phyloP scores from a whole-genome alignment of 106 monocot species.

The Dendrobium nobile region DNA sequence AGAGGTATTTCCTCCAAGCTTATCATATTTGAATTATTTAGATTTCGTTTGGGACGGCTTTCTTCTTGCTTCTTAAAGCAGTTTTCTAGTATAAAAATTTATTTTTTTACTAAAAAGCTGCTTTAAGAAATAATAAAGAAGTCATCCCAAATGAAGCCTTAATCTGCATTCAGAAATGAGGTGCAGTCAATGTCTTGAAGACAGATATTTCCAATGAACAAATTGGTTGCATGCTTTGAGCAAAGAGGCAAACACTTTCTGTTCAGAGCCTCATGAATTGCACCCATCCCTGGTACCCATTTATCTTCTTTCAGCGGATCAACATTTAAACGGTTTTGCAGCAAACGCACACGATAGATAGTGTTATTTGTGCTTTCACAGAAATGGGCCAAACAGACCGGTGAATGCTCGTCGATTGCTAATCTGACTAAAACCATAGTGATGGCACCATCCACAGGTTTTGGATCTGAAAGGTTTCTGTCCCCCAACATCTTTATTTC shows the following conservation, averaged over 20 bases:
- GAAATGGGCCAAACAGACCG: conserved; percentile 77
- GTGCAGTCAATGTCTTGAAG: conserved; percentile 89
- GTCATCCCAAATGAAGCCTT: too few relatives aligned
- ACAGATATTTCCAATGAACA: conserved; percentile 66
- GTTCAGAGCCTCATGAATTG: conserved; percentile 83
- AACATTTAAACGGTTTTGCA: conserved; percentile 88
- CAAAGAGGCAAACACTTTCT: conserved; percentile 84
- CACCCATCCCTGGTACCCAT: conserved; percentile 83
- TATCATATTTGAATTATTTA: neutral
- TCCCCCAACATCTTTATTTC: conserved; percentile 94
- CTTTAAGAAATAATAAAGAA: too few relatives aligned
- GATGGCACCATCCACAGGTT: conserved; percentile 82
- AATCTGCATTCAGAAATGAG: conserved; percentile 54
- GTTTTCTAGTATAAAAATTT: too few relatives aligned
- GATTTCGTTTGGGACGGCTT: too few relatives aligned
- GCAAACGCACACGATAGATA: conserved; percentile 69
- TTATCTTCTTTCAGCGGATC: conserved; percentile 77
- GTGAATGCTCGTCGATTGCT: conserved; percentile 31
- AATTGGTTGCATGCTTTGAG: conserved; percentile 64
- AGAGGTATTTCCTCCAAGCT: neutral
- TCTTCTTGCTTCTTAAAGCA: too few relatives aligned
- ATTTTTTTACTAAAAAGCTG: too few relatives aligned
- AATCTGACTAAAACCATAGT: conserved; percentile 65
- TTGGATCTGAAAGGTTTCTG: conserved; percentile 68
- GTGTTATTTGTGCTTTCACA: conserved; percentile 49